Evolutionary conservation across 78 protist species (phyloP).

Genomic region (Isochrysis galbana): DNA sequence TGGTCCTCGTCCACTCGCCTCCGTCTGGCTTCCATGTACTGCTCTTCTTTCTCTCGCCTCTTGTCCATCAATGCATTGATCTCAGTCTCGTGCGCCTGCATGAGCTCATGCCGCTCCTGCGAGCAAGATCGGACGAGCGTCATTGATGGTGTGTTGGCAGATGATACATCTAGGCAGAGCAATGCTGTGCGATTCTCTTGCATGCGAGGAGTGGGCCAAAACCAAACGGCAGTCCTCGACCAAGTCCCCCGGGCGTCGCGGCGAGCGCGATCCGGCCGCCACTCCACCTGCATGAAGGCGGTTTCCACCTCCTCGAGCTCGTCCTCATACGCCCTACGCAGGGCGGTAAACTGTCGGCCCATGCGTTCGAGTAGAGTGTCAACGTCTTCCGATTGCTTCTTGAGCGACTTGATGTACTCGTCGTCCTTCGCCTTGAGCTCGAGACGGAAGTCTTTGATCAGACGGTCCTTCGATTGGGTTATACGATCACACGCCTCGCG

Average conservation of each 20-base stretch:
- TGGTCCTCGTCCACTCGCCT: slow-evolving; percentile 48
- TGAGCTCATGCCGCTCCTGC: slow-evolving; percentile 58
- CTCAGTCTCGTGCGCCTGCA: slow-evolving; percentile 28
- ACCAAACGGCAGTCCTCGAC: too few relatives aligned
- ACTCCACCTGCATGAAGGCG: slow-evolving; percentile 48
- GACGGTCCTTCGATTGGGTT: slow-evolving; percentile 29
- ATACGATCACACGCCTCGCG: slow-evolving; percentile 36
- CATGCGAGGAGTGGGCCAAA: too few relatives aligned
- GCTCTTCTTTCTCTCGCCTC: slow-evolving; percentile 53
- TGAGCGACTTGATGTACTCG: slow-evolving; percentile 65
- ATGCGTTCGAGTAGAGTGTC: slow-evolving; percentile 54
- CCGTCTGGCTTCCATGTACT: slow-evolving; percentile 13
- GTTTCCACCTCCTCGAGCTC: slow-evolving; percentile 69
- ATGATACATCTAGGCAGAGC: too few relatives aligned
- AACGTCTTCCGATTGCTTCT: slow-evolving; percentile 64
- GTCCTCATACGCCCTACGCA: slow-evolving; percentile 29
- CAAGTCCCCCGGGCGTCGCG: too few relatives aligned
- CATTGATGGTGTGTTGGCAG: too few relatives aligned
- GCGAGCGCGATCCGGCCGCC: too few relatives aligned
- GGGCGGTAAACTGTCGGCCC: slow-evolving; percentile 14
- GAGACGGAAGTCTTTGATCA: slow-evolving; percentile 54
- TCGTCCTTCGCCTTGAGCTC: slow-evolving; percentile 67
- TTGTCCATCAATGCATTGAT: slow-evolving; percentile 36
- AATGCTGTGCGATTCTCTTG: too few relatives aligned
- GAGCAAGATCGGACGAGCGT: too few relatives aligned